Evolutionary conservation across 1,284 basidiomycete species (phyloP).

Genomic region (Hemileia vastatrix): DNA sequence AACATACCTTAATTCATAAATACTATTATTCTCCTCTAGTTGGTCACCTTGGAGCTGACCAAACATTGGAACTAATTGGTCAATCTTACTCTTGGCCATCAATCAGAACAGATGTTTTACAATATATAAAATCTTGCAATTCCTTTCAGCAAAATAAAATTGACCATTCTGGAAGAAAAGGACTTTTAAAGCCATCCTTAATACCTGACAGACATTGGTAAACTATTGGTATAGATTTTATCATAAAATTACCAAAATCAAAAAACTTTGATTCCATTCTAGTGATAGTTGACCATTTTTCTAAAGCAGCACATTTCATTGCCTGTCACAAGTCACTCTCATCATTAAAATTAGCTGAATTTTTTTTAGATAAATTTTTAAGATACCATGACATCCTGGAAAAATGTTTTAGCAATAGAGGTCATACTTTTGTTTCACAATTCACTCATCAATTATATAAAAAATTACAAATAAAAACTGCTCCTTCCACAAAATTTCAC

Average conservation of each 20-base stretch:
- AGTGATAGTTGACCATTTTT: constrained; percentile 48
- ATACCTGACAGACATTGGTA: constrained; percentile 43
- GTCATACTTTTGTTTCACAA: background rate
- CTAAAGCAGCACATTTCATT: constrained; percentile 48
- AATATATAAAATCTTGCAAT: no score
- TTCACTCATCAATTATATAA: background rate
- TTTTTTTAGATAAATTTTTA: background rate
- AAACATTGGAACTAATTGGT: no score
- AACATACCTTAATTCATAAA: no score
- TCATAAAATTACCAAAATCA: constrained; percentile 47
- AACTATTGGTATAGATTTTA: constrained; percentile 49
- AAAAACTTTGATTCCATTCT: constrained; percentile 46
- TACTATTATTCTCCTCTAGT: no score
- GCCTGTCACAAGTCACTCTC: background rate
- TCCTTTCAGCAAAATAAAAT: no score
- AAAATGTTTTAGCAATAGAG: background rate
- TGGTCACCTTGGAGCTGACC: no score
- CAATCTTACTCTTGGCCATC: no score
- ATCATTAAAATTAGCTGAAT: background rate
- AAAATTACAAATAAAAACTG: background rate
- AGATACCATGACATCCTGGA: background rate
- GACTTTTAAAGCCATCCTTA: constrained; percentile 46
- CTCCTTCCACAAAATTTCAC: background rate
- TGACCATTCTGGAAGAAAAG: no score
- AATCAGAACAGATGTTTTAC: no score